A percentile compares a stretch with the other conserved stretches of the same genome.
Conservation (phyloP, 495 filamentous ascomycete species). For the Oidiodendron maius region DNA sequence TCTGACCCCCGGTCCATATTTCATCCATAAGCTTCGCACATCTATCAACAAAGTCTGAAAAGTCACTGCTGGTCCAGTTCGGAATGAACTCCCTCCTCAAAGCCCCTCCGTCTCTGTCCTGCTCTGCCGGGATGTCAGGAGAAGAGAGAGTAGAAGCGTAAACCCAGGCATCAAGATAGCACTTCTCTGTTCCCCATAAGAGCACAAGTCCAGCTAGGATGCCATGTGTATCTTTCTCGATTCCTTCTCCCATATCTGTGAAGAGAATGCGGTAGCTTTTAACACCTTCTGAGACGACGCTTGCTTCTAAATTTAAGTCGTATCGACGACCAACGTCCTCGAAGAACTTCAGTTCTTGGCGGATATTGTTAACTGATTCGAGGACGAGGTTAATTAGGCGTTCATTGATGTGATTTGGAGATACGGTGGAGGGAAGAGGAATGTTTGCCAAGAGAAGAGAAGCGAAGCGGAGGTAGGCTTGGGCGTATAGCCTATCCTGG, state of each 20-base stretch:
- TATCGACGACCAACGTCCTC: constrained; percentile 58
- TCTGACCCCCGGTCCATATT: constrained; percentile 5
- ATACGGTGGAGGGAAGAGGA: constrained; percentile 41
- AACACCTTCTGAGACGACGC: constrained; percentile 28
- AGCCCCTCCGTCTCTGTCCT: constrained; percentile 56
- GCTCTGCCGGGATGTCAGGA: constrained; percentile 5
- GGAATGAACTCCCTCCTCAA: constrained; percentile 57
- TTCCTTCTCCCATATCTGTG: constrained; percentile 6
- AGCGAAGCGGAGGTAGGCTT: constrained; percentile 64
- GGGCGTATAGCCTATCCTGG: constrained; percentile 71
- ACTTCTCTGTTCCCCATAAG: constrained; percentile 69
- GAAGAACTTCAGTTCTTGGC: constrained; percentile 63
- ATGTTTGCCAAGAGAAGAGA: constrained; percentile 60
- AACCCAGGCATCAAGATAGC: constrained; percentile 54
- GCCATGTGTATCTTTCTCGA: constrained; percentile 14
- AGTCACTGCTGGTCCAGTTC: constrained; percentile 58
- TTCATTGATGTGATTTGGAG: constrained; percentile 33
- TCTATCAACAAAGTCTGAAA: constrained; percentile 53
- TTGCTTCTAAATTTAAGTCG: constrained; percentile 44
- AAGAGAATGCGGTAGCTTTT: constrained; percentile 27
- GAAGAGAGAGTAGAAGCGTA: constrained; percentile 40
- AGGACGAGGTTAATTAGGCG: constrained; percentile 55
- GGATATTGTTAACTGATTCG: constrained; percentile 59
- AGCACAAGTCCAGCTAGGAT: constrained; percentile 61
- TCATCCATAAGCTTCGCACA: constrained; percentile 35